phyloP scores from a whole-genome alignment of 2,329 filamentous ascomycete species.

The Aspergillus tamarii region DNA sequence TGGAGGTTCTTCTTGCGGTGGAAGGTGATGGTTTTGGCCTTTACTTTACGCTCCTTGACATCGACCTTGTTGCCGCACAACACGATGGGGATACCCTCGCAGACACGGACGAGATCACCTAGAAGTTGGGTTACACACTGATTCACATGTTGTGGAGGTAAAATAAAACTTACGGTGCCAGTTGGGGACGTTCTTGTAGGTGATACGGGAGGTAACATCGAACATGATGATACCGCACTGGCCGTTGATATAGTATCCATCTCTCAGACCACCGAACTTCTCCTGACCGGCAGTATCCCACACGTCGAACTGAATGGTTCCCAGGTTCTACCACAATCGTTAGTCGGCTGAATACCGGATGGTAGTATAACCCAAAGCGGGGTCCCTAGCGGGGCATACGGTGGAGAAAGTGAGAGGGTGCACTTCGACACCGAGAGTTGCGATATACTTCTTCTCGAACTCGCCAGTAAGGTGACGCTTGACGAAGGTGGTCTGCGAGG shows the following conservation, averaged over 20 bases:
- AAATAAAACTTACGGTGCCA: conserved; percentile 86
- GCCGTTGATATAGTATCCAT: conserved; percentile 99
- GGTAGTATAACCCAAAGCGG: conserved; percentile 30
- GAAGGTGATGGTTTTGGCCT: conserved; percentile 99
- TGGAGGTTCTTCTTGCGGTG: conserved; percentile 99
- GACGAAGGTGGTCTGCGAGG: conserved; percentile 91
- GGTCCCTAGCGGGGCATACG: conserved; percentile 64
- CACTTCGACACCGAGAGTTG: conserved; percentile 98
- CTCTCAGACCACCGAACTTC: conserved; percentile 98
- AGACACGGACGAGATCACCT: conserved; percentile 98
- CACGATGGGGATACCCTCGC: conserved; percentile 98
- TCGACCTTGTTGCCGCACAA: conserved; percentile 99
- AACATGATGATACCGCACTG: conserved; percentile 99
- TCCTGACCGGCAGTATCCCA: conserved; percentile 99
- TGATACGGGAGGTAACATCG: conserved; percentile 98
- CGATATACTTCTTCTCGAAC: conserved; percentile 99
- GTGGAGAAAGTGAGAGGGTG: conserved; percentile 98
- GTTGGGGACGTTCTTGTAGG: conserved; percentile 99
- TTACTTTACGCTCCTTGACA: conserved; percentile 99
- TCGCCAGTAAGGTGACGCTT: conserved; percentile 99
- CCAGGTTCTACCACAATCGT: conserved; percentile 70
- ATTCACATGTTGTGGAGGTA: background rate
- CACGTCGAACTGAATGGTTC: conserved; percentile 96
- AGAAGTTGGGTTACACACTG: conserved; percentile 17
- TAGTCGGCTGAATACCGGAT: conserved; percentile 27